Conservation (phyloP, 352 stramenopile genomes). For the Heterotrichella gracilis region DNA sequence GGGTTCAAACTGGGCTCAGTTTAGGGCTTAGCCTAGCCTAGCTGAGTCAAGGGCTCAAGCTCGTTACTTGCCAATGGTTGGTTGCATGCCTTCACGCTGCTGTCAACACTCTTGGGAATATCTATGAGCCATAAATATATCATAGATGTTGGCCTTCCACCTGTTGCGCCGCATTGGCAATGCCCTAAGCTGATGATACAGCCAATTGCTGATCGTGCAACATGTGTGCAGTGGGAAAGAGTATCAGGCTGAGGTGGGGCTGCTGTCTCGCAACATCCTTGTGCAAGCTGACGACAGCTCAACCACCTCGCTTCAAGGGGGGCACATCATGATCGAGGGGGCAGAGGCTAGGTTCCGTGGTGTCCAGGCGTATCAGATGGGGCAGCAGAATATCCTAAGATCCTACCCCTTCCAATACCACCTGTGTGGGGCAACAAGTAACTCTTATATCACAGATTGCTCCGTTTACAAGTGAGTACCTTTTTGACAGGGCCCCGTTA, state of each 20-base stretch:
- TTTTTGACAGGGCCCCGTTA: no score
- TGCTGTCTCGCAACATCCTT: conserved; percentile 22
- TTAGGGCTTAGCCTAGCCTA: no score
- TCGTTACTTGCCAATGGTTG: no score
- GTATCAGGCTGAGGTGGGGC: conserved; percentile 23
- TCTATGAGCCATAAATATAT: conserved; percentile 24
- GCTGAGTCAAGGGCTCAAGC: no score
- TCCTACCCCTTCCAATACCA: conserved; percentile 26
- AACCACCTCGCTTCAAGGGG: conserved; percentile 22
- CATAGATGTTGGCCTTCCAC: conserved; percentile 23
- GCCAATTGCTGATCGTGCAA: conserved; percentile 17
- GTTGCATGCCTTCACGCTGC: no score
- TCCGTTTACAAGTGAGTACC: conserved; percentile 21
- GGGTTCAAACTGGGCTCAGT: no score
- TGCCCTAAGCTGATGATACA: conserved; percentile 15
- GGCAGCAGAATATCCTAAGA: conserved; percentile 22
- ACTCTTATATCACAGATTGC: conserved; percentile 22
- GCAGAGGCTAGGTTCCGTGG: conserved; percentile 21
- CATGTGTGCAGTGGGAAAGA: conserved; percentile 18
- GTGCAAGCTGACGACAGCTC: conserved; percentile 20
- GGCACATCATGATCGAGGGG: conserved; percentile 23
- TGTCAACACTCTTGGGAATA: no score
- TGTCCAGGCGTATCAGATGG: conserved; percentile 24
- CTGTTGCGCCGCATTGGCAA: conserved; percentile 14
- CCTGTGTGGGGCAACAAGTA: conserved; percentile 17